A percentile compares a stretch with the other conserved stretches of the same genome.
Conservation (phyloP, 208 protist species). For the Trypanosoma platydactyli region DNA sequence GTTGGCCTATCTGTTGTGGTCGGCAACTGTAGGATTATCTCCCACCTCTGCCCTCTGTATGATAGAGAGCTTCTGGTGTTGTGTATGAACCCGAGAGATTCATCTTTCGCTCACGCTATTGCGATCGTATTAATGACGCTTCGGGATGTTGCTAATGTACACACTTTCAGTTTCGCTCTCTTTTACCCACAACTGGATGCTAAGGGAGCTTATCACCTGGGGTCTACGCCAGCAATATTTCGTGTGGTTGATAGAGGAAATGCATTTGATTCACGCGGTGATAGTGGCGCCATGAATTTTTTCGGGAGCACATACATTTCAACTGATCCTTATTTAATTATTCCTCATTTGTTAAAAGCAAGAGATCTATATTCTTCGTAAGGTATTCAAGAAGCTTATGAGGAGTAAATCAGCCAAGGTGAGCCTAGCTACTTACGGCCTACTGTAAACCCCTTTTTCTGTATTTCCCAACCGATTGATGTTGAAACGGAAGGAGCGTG, state of each 20-base stretch:
- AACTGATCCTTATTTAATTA: slow-evolving; percentile 27
- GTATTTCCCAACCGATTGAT: no score
- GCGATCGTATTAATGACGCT: slow-evolving; percentile 27
- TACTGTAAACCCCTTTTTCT: no score
- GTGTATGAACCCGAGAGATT: slow-evolving; percentile 11
- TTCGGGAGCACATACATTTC: slow-evolving; percentile 37
- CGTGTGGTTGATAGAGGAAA: slow-evolving; percentile 40
- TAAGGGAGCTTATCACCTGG: slow-evolving; percentile 1
- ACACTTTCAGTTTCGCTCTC: slow-evolving; percentile 30
- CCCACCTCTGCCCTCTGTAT: slow-evolving; percentile 33
- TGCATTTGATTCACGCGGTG: slow-evolving; percentile 31
- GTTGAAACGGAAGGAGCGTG: no score
- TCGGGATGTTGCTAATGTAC: slow-evolving; percentile 19
- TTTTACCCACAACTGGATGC: slow-evolving; percentile 27
- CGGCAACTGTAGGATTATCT: slow-evolving; percentile 22
- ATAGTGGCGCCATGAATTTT: slow-evolving; percentile 47
- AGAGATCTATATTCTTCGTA: neutral
- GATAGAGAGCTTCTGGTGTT: slow-evolving; percentile 41
- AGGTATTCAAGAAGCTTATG: neutral
- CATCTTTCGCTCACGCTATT: slow-evolving; percentile 28
- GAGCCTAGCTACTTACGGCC: no score
- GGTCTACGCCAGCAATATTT: slow-evolving; percentile 24
- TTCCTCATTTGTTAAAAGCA: slow-evolving; percentile 16
- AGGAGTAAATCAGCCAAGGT: no score
- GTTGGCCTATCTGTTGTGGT: slow-evolving; percentile 33